A percentile compares a stretch with the other conserved stretches of the same genome.
Evolutionary conservation across 371 early-diverging fungal genomes (phyloP).

Genomic region (Syncephalastrum racemosum): DNA sequence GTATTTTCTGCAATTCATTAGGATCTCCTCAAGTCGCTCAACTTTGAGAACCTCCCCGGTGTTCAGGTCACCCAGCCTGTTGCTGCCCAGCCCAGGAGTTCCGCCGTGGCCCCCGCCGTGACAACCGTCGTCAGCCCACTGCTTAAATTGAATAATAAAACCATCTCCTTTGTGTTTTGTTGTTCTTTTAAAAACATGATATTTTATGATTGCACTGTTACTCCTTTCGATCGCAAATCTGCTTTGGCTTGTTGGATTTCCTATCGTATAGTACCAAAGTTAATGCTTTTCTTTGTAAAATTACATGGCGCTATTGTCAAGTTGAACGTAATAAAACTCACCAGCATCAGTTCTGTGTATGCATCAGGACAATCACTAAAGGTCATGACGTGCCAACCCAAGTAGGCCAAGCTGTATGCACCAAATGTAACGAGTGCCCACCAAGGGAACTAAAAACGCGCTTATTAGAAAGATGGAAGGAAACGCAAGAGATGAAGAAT

Average conservation of each 20-base stretch:
- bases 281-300: no score
- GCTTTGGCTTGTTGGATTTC: conserved; percentile 66
- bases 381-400: conserved; percentile 82
- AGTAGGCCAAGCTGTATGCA: conserved; percentile 78
- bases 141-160: no score
- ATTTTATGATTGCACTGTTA: conserved; percentile 28
- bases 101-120: conserved; percentile 32
- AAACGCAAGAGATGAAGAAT: background rate
- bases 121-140: conserved; percentile 32
- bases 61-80: conserved; percentile 62
- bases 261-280: conserved; percentile 27
- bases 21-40: conserved; percentile 94
- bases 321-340: conserved; percentile 36
- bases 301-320: no score
- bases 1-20: conserved; percentile 30
- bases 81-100: conserved; percentile 28
- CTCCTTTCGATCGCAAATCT: conserved; percentile 61
- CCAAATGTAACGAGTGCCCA: conserved; percentile 82
- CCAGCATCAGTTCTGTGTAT: conserved; percentile 73
- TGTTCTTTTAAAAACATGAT: no score
- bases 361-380: conserved; percentile 93
- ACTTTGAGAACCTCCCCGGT: conserved; percentile 85
- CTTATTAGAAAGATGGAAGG: background rate
- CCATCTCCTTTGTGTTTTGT: no score
- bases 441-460: conserved; percentile 70